Evolutionary conservation across 169 alveolate genomes (phyloP), one percentile per base, ranked within the genome.

Genomic region (Cryptosporidium parvum): DNA sequence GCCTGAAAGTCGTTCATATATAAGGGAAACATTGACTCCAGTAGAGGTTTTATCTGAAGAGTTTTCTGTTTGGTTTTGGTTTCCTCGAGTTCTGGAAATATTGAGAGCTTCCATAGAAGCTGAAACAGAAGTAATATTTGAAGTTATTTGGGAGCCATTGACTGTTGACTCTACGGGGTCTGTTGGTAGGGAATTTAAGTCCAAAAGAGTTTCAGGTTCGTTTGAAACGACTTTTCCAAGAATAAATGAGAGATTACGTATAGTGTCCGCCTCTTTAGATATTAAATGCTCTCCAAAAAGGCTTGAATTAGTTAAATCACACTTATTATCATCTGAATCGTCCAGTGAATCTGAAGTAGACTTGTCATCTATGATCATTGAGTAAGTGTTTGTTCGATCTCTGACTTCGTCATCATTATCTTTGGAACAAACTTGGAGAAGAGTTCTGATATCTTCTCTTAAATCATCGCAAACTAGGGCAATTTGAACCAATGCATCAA

Each of bases 401-500:
- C 96, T 92, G 39, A 94, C 94, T 35, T 94, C 96, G 45, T 94
- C 96, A 52, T 94, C 96, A 65, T 94, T 96, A 33, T 62, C 92
- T 39, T 92, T 59, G 26, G 92, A 53, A 21, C 94, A 93, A 18
- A 92, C 91, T 12, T 62, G 80, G 44, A 95, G 71, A 23, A 95
- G 71, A 10, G 93, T 86, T 16, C 91, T 69, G 37, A 95, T 93
- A 67, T 92, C 93, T 44, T 85, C 69, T n/a, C 91, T 92, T 21
- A 94, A 86, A 29, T 86, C 72, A 3, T 93, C 94, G 86, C 96
- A 87, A 44, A 71, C 75, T 14, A 87, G 33, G 21, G 95, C 99
- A 59, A 97, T 96, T 84, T 95, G 93, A 75, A 96, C 97, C 26
- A 98, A 93, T 3, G 99, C 99, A 72, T 96, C 96, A 58, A 98